Evolutionary conservation across 2,329 filamentous ascomycete genomes (phyloP).

Genomic region (Anisogramma anomala): DNA sequence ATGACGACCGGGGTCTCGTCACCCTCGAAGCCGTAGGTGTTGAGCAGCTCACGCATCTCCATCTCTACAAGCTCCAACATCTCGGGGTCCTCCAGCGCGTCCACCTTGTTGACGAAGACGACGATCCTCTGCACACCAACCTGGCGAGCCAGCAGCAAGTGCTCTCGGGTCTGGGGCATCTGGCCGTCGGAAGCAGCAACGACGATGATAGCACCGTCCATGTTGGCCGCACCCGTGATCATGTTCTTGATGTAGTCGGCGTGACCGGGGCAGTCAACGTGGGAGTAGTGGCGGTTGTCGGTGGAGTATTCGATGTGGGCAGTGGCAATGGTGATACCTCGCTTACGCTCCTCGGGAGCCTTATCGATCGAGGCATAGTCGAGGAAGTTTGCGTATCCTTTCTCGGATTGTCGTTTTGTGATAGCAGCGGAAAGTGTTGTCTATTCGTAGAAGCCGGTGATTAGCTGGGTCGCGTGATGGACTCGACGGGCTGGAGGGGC

Average conservation of each 20-base stretch:
- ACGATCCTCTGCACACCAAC: slow-evolving; percentile 97
- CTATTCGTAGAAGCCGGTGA: slow-evolving; percentile 33
- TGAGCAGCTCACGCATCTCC: slow-evolving; percentile 98
- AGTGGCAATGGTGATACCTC: slow-evolving; percentile 98
- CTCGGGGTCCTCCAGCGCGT: slow-evolving; percentile 92
- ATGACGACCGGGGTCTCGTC: slow-evolving; percentile 96
- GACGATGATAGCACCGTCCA: slow-evolving; percentile 98
- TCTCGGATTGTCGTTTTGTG: slow-evolving; percentile 93
- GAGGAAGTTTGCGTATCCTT: slow-evolving; percentile 87
- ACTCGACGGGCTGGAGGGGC: background rate
- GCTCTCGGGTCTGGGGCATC: slow-evolving; percentile 99
- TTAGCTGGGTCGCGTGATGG: slow-evolving; percentile 11
- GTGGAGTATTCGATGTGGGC: slow-evolving; percentile 98
- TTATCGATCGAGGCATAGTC: slow-evolving; percentile 98
- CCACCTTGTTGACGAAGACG: slow-evolving; percentile 99
- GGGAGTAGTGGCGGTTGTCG: slow-evolving; percentile 89
- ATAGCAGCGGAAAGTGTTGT: slow-evolving; percentile 97
- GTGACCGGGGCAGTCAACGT: slow-evolving; percentile 99
- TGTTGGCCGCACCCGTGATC: slow-evolving; percentile 98
- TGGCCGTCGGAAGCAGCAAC: slow-evolving; percentile 97
- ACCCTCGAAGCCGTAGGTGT: slow-evolving; percentile 89
- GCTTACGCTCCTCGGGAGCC: slow-evolving; percentile 97
- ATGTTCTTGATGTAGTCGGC: slow-evolving; percentile 99
- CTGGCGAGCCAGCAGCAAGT: slow-evolving; percentile 93
- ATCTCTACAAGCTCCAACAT: slow-evolving; percentile 99